phyloP scores from a whole-genome alignment of 768 basidiomycete species.

The Kockovaella imperatae region DNA sequence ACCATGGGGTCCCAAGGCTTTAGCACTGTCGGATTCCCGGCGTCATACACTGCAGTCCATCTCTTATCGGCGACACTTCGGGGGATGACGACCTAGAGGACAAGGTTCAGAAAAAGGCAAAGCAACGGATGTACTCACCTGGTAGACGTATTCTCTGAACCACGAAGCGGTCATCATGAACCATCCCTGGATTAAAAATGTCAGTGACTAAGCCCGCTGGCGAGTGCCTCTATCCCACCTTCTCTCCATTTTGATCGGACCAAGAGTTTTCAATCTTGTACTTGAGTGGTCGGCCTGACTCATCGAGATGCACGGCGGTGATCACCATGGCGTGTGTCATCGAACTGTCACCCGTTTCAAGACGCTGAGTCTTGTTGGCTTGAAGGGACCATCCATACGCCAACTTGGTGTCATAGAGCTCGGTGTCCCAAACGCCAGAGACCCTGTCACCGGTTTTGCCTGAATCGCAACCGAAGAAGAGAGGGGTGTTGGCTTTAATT shows the following conservation, averaged over 20 bases:
- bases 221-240: too few species aligned
- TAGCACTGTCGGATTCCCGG: conserved; percentile 58
- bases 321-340: conserved; percentile 94
- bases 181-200: too few species aligned
- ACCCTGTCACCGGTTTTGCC: conserved; percentile 68
- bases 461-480: conserved; percentile 96
- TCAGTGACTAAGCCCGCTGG: too few species aligned
- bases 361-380: conserved; percentile 75
- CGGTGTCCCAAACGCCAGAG: conserved; percentile 78
- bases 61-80: conserved; percentile 70
- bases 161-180: conserved; percentile 80
- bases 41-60: conserved; percentile 71
- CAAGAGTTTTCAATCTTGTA: conserved; percentile 98
- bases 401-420: conserved; percentile 73
- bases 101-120: not conserved
- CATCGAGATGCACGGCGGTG: conserved; percentile 80
- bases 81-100: conserved; percentile 55
- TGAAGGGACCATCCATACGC: conserved; percentile 75
- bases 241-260: conserved; percentile 67
- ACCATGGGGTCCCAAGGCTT: conserved; percentile 89
- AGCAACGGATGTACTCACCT: conserved; percentile 50
- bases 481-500: conserved; percentile 77
- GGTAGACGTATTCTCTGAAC: conserved; percentile 91
- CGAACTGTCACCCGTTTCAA: conserved; percentile 63
- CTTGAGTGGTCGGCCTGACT: conserved; percentile 63